phyloP scores from a whole-genome alignment of 768 basidiomycete genomes.

The Rhizopogon vesiculosus region DNA sequence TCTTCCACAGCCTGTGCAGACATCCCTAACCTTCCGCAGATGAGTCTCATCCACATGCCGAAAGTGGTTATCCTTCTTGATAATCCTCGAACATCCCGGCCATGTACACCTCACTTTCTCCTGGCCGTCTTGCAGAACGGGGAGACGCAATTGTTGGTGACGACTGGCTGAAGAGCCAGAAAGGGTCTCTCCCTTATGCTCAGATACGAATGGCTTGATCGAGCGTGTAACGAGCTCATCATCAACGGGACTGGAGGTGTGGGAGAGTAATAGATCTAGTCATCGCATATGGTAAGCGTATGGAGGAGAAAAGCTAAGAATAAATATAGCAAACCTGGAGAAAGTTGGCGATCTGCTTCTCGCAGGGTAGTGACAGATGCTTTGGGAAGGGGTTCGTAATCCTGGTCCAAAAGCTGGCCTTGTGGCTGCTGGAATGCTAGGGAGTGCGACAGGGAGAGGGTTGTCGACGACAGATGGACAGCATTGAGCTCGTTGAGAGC shows the following conservation, averaged over 20 bases:
- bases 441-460: no score
- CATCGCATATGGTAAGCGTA: not conserved
- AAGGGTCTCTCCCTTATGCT: not conserved
- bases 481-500: no score
- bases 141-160: not conserved
- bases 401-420: not conserved
- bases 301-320: not conserved
- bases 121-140: not conserved
- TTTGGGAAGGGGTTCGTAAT: not conserved
- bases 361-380: not conserved
- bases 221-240: not conserved
- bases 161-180: not conserved
- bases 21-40: not conserved
- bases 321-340: not conserved
- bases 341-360: not conserved
- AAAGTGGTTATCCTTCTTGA: not conserved
- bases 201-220: not conserved
- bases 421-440: not conserved
- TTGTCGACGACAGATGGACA: not conserved
- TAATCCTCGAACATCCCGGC: not conserved
- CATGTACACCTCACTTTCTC: not conserved
- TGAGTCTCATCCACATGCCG: not conserved
- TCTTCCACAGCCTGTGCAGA: not conserved
- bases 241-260: not conserved
- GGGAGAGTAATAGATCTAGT: not conserved